phyloP scores from a whole-genome alignment of 306 rosid species.

The Trichosanthes cucumerina region DNA sequence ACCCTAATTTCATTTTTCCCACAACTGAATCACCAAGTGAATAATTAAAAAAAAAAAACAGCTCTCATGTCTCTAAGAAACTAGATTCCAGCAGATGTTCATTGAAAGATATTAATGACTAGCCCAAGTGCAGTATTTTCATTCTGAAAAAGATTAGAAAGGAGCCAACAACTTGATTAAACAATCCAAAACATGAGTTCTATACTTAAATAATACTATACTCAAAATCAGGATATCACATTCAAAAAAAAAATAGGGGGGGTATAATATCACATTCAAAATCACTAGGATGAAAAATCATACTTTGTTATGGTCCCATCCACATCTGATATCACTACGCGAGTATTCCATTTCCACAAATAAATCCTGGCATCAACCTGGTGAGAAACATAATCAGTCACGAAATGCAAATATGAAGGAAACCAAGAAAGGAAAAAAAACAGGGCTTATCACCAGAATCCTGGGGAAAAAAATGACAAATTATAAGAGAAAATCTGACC shows the following conservation, averaged over 20 bases:
- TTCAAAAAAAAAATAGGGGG: too few species aligned
- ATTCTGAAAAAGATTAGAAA: neutral
- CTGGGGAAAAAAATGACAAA: neutral
- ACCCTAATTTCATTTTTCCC: neutral
- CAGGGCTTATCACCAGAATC: neutral
- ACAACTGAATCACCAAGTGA: neutral
- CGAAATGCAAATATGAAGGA: conserved; percentile 9
- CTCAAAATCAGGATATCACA: neutral
- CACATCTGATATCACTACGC: conserved; percentile 89
- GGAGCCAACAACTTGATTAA: neutral
- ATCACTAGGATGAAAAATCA: neutral
- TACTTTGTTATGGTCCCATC: conserved; percentile 98
- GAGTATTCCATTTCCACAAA: conserved; percentile 89
- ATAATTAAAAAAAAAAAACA: neutral
- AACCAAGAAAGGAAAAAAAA: neutral
- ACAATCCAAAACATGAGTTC: conserved; percentile 5
- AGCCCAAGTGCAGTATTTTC: neutral
- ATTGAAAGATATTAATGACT: neutral
- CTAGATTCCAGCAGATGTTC: neutral
- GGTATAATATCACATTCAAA: neutral
- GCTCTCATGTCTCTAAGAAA: neutral
- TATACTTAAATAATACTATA: neutral
- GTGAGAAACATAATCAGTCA: conserved; percentile 14
- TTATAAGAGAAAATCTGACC: conserved; percentile 20
- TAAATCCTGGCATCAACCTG: conserved; percentile 83